Evolutionary conservation across 208 protist species (phyloP), one percentile per base, ranked within the genome.

Genomic region (Tritrichomonas foetus): DNA sequence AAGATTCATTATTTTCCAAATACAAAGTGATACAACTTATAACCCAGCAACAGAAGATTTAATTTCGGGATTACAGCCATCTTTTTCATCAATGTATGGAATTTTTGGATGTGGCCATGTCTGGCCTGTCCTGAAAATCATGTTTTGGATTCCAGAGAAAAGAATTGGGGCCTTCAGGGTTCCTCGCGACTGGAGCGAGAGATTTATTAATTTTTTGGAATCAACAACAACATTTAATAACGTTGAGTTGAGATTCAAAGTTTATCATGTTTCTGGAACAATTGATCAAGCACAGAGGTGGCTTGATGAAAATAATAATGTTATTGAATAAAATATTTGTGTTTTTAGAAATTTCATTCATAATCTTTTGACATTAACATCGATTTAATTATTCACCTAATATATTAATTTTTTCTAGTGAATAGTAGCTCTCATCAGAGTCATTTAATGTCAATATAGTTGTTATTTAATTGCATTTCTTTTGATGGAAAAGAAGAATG

Each of bases 241-340:
- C 11, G 27, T 69, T n/a, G 3, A 11, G 3, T 16, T 69, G 8
- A 16, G 3, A n/a, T n/a, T 69, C 64, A 16, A 69, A 69, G 27
- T 69, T 69, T 25, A 69, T n/a, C 64, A 69, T 69, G n/a, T 69
- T 69, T 69, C 64, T n/a, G 64, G 64, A 69, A 69, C 64, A 69
- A 69, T 69, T n/a, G 64, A 69, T 69, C 64, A 69, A n/a, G 8
- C 16, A 11, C 64, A 69, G n/a, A 16, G 64, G 8, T 69, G 64
- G 64, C 64, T 69, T 69, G 64, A 69, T 30, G 64, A 69, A 69
- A 69, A 69, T 69, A 30, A 30, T n/a, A n/a, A n/a, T 69, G 25
- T 30, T 69, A n/a, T 69, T 69, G 22, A 69, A 69, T n/a, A n/a
- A 69, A 69, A 61, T 61, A 16, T 61, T 61, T 61, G 53, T n/a